Conservation (phyloP, 108 stramenopile species). For the Parietichytrium sp. region DNA sequence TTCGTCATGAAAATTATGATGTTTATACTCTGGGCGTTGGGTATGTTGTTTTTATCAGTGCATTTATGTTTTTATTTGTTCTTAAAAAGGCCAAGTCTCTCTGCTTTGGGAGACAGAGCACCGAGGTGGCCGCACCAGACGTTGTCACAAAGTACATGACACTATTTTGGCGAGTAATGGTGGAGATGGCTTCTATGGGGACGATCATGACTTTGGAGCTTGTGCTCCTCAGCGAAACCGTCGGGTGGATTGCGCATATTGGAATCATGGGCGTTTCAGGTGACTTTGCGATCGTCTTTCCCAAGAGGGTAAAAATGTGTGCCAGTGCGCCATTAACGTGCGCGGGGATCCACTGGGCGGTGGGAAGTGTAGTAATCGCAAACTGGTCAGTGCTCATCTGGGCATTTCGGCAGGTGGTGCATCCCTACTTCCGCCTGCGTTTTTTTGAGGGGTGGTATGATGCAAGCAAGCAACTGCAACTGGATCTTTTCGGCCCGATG, state of each 20-base stretch:
- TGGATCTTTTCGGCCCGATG: slow-evolving; percentile 18
- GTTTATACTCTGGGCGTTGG: not conserved
- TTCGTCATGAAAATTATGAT: too few species aligned
- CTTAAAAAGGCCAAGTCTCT: too few species aligned
- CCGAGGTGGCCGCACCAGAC: not conserved
- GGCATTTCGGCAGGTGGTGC: slow-evolving; percentile 22
- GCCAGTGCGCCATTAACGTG: not conserved
- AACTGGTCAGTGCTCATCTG: slow-evolving; percentile 22
- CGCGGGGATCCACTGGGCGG: slow-evolving; percentile 24
- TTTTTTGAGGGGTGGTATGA: slow-evolving; percentile 36
- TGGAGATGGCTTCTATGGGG: not conserved
- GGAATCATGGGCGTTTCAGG: slow-evolving; percentile 15
- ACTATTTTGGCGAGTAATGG: not conserved
- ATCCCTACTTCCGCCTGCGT: slow-evolving; percentile 4
- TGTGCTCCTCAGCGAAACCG: not conserved
- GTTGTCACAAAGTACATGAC: not conserved
- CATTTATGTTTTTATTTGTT: not conserved
- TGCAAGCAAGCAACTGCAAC: slow-evolving; percentile 4
- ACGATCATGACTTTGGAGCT: slow-evolving; percentile 8
- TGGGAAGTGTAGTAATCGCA: slow-evolving; percentile 11
- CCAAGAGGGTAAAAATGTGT: not conserved
- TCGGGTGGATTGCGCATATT: slow-evolving; percentile 16
- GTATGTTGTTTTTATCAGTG: not conserved
- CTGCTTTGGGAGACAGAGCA: not conserved
- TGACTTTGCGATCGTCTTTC: not conserved